Evolutionary conservation across 2,329 filamentous ascomycete species (phyloP).

Genomic region (Cadophora sp.): DNA sequence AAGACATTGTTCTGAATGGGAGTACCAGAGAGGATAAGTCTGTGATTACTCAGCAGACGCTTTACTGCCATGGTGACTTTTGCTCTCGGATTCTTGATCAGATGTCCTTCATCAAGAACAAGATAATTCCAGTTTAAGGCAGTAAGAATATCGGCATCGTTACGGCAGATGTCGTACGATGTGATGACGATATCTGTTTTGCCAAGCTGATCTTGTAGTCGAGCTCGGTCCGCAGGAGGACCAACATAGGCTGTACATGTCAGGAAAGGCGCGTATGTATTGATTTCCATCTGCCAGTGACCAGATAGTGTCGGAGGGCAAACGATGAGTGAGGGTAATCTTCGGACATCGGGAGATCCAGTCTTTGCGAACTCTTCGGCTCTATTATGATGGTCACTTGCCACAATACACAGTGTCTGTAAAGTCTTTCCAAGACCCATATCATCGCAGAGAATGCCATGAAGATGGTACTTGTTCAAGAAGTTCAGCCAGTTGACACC

Average conservation of each 20-base stretch:
- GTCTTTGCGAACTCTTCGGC: constrained; percentile 90
- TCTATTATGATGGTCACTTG: constrained; percentile 93
- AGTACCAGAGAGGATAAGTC: constrained; percentile 93
- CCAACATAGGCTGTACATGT: constrained; percentile 91
- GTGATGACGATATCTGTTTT: constrained; percentile 94
- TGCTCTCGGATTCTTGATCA: constrained; percentile 98
- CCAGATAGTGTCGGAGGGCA: constrained; percentile 96
- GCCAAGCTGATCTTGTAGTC: constrained; percentile 71
- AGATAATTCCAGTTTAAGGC: constrained; percentile 96
- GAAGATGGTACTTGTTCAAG: constrained; percentile 96
- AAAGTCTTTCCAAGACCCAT: constrained; percentile 99
- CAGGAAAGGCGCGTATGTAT: constrained; percentile 93
- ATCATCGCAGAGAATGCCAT: constrained; percentile 97
- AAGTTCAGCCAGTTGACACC: constrained; percentile 99
- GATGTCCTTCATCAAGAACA: constrained; percentile 93
- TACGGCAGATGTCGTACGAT: constrained; percentile 97
- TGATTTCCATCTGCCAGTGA: constrained; percentile 98
- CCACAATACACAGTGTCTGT: constrained; percentile 96
- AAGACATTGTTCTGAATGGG: constrained; percentile 98
- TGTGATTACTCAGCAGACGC: constrained; percentile 86
- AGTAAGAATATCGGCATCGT: constrained; percentile 85
- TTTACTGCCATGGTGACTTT: constrained; percentile 96
- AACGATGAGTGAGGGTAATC: constrained; percentile 89
- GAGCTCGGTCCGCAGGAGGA: constrained; percentile 79
- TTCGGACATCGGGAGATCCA: constrained; percentile 76